Conservation (phyloP, 2,329 filamentous ascomycete species). For the Diaporthe vaccinii region DNA sequence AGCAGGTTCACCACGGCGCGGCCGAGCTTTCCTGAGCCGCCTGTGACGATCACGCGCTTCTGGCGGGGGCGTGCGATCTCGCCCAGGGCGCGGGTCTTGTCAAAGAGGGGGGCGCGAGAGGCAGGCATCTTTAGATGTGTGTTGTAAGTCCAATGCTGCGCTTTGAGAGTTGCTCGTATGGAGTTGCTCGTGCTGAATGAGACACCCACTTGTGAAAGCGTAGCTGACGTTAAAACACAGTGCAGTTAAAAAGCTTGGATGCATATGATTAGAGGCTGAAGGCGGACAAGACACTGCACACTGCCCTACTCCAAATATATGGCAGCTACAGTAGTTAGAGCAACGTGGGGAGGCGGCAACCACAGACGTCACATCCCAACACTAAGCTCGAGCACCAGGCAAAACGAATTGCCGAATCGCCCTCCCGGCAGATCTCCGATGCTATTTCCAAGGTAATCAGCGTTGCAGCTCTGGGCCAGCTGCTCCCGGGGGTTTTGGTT, state of each 20-base stretch:
- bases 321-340: not conserved
- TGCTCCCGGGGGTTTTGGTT: not conserved
- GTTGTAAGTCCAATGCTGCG: not conserved
- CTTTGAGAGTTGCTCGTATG: not conserved
- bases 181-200: no score
- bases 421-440: not conserved
- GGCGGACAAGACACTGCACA: not conserved
- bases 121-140: not conserved
- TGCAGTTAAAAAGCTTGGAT: not conserved
- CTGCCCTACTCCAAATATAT: not conserved
- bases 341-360: not conserved
- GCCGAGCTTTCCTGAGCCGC: constrained; percentile 39
- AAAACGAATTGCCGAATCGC: constrained; percentile 10
- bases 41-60: constrained; percentile 39
- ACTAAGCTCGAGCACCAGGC: not conserved
- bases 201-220: not conserved
- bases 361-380: constrained; percentile 12
- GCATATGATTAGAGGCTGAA: fast-evolving
- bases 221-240: not conserved
- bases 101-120: constrained; percentile 31
- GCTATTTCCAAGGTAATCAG: not conserved
- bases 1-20: constrained; percentile 36
- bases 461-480: not conserved
- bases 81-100: constrained; percentile 35
- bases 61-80: constrained; percentile 33